These are phyloP conservation scores for Myxozyma mucilagina DNA, from an alignment of 805 yeast species.

Conservation along the genomic window DNA sequence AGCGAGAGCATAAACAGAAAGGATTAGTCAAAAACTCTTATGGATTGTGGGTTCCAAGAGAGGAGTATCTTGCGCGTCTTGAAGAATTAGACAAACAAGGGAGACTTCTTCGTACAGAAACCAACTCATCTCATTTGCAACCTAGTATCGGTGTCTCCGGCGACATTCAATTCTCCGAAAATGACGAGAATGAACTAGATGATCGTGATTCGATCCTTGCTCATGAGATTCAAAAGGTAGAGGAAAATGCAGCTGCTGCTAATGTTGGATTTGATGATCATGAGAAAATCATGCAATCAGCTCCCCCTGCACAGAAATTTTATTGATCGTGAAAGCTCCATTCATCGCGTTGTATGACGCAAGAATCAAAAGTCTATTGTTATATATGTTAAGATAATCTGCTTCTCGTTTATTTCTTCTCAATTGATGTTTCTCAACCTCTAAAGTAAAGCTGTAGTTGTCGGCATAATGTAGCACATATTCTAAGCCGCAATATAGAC, in stretches of 20 bases:
- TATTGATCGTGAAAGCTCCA: too few relatives aligned
- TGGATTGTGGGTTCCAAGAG: slow-evolving; percentile 18
- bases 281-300: background rate
- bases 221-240: slow-evolving; percentile 1
- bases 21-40: slow-evolving; percentile 15
- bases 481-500: too few relatives aligned
- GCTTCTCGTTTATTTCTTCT: too few relatives aligned
- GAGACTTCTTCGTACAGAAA: background rate
- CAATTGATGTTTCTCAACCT: too few relatives aligned
- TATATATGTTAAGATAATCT: too few relatives aligned
- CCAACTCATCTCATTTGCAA: background rate
- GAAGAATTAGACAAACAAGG: slow-evolving; percentile 7
- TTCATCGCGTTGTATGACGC: too few relatives aligned
- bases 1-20: slow-evolving; percentile 10
- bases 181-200: background rate
- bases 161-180: background rate
- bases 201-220: slow-evolving; percentile 2
- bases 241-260: slow-evolving; percentile 2
- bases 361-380: too few relatives aligned
- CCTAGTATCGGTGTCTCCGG: background rate
- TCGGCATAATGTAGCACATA: too few relatives aligned
- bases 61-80: slow-evolving; percentile 17
- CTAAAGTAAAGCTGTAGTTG: too few relatives aligned
- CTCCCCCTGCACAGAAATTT: background rate
- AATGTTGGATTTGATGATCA: background rate